Evolutionary conservation across 1,284 basidiomycete species (phyloP), one percentile per base, ranked within the genome.

Genomic region (Hortiboletus rubellus): DNA sequence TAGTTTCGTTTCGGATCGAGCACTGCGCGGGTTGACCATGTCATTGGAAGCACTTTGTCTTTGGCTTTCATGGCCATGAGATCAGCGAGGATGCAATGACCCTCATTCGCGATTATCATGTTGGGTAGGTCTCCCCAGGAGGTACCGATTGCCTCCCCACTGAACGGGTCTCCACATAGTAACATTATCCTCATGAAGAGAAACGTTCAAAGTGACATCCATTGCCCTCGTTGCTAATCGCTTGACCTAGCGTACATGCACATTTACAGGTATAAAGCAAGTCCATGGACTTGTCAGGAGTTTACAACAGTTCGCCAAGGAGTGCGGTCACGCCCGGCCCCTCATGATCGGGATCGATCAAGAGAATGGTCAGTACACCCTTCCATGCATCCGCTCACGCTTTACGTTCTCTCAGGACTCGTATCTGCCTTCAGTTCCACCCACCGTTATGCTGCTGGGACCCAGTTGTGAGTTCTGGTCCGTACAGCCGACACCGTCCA

Each of bases 321-420:
- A 82, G 36, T 74, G 81, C 1, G 82, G 85, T 0, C 86, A 89
- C 56, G 58, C 64, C 9, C 71, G 62, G 10, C 86, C 85, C 2
- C 73, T 89, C 27, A 75, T 88, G 64, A 83, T 89, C 48, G 85
- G 86, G 2, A 87, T 81, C 17, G 86, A 89, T 73, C 87, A 89
- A 69, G 87, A 89, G 66, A 86, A 86, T 63, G 87, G 86, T 81
- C 49, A 10, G 72, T 56, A 4, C 22, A 44, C 15, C 30, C 11
- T 27, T 5, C 17, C 9, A 46, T 2, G 5, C 11, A 10, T 46
- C 12, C n/a, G 36, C n/a, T 41, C 14, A 36, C 18, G 18, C 48
- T 12, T 55, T n/a, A 55, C 33, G 27, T 46, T 33, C 37, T 41
- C 42, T 5, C 14, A 87, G 86, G 86, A 42, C 75, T 87, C 6